These are phyloP conservation scores for Toxicodendron radicans DNA, from an alignment of 345 rosid genomes.

Conservation along the genomic window DNA sequence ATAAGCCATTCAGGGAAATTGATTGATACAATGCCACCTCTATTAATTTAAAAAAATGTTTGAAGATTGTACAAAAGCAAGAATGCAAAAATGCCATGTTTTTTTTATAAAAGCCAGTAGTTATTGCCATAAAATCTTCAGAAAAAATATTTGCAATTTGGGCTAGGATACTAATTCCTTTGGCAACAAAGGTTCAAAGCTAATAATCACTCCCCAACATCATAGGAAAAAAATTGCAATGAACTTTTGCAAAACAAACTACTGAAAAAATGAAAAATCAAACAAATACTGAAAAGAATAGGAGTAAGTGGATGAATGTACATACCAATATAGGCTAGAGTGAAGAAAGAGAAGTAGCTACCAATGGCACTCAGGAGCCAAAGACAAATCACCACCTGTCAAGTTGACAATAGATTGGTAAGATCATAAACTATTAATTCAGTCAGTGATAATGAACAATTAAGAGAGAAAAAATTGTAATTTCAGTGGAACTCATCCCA, in stretches of 20 bases:
- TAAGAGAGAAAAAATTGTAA: neutral
- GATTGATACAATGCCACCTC: slow-evolving; percentile 1
- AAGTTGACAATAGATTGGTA: slow-evolving; percentile 15
- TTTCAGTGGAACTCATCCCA: neutral
- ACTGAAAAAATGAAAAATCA: no score
- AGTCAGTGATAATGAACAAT: neutral
- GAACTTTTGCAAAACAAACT: neutral
- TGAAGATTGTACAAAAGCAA: neutral
- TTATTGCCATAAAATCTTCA: neutral
- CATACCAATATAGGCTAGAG: slow-evolving; percentile 84
- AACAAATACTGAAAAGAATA: neutral
- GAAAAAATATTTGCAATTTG: neutral
- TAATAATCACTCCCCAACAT: neutral
- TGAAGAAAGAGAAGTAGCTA: slow-evolving; percentile 80
- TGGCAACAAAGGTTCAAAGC: neutral
- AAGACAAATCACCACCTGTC: slow-evolving; percentile 81
- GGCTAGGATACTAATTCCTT: neutral
- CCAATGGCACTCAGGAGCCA: slow-evolving; percentile 89
- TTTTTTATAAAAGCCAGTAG: neutral
- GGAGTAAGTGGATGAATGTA: slow-evolving; percentile 12
- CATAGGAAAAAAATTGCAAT: neutral
- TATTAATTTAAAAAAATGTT: neutral
- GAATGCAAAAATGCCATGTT: neutral
- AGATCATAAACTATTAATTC: neutral
- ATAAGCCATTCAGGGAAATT: neutral